Evolutionary conservation across 1,139 yeast genomes (phyloP).

Genomic region (Candida tunisiensis): DNA sequence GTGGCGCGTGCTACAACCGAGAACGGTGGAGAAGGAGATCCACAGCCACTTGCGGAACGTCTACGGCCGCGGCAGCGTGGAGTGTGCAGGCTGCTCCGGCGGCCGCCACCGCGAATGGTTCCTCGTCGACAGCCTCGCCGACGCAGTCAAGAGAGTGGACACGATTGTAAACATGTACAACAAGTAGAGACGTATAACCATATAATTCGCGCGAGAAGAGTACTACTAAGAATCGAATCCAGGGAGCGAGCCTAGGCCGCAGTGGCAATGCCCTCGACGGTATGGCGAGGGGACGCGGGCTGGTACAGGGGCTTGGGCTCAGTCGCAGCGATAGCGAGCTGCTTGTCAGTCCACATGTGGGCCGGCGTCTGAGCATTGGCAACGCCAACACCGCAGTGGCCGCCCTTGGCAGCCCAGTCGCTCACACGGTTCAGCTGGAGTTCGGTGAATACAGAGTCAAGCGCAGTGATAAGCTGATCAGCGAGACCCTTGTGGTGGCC

Average conservation of each 20-base stretch:
- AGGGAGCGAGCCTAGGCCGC: neutral
- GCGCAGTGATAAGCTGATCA: slow-evolving; percentile 58
- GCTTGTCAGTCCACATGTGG: slow-evolving; percentile 73
- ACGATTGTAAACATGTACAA: neutral
- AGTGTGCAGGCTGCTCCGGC: slow-evolving; percentile 12
- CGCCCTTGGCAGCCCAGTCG: slow-evolving; percentile 72
- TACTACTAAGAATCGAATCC: neutral
- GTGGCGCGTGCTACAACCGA: slow-evolving; percentile 10
- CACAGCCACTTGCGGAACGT: slow-evolving; percentile 9
- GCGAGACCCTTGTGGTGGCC: slow-evolving; percentile 73
- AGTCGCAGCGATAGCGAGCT: slow-evolving; percentile 24
- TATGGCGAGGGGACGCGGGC: neutral
- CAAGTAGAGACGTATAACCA: neutral
- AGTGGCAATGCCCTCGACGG: neutral
- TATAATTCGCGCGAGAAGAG: slow-evolving; percentile 2
- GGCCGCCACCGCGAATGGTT: slow-evolving; percentile 17
- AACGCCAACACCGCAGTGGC: slow-evolving; percentile 77
- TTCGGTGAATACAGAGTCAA: slow-evolving; percentile 66
- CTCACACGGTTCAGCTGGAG: slow-evolving; percentile 56
- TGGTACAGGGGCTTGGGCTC: neutral
- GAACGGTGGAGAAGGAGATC: slow-evolving; percentile 9
- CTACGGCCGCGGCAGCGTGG: slow-evolving; percentile 14
- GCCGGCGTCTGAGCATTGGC: slow-evolving; percentile 23
- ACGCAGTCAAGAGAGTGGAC: neutral
- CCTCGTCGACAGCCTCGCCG: slow-evolving; percentile 8